phyloP scores from a whole-genome alignment of 805 yeast genomes.

The Pichia rugopelliculosa region DNA sequence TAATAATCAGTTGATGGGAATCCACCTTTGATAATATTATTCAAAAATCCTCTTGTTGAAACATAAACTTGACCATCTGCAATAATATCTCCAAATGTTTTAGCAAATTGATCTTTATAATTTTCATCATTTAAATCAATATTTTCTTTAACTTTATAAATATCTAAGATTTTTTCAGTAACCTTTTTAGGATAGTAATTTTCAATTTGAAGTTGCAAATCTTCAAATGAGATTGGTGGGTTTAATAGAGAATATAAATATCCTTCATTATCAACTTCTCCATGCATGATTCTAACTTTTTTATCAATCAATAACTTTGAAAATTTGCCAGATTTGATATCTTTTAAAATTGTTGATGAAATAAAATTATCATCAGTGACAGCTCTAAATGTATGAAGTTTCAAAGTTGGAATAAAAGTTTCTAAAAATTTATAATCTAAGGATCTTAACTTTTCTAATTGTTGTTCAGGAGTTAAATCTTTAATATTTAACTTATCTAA shows the following conservation, averaged over 20 bases:
- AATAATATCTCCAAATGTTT: slow-evolving; percentile 29
- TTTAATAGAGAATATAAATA: slow-evolving; percentile 4
- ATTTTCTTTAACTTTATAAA: slow-evolving; percentile 10
- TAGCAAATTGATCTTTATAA: slow-evolving; percentile 11
- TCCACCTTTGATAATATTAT: slow-evolving; percentile 22
- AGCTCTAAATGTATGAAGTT: slow-evolving; percentile 28
- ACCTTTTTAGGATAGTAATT: slow-evolving; percentile 31
- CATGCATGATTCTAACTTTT: slow-evolving; percentile 8
- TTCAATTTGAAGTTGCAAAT: slow-evolving; percentile 24
- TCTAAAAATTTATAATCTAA: slow-evolving; percentile 6
- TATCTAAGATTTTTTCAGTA: slow-evolving; percentile 17
- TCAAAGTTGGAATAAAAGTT: slow-evolving; percentile 7
- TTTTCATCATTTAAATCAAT: slow-evolving; percentile 15
- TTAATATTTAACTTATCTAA: slow-evolving; percentile 18
- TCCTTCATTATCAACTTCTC: slow-evolving; percentile 11
- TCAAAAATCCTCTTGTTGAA: slow-evolving; percentile 30
- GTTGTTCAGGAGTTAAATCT: slow-evolving; percentile 8
- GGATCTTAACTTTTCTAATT: slow-evolving; percentile 7
- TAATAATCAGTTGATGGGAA: slow-evolving; percentile 22
- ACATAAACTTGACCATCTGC: slow-evolving; percentile 34
- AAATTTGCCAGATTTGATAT: slow-evolving; percentile 23
- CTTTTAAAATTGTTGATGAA: slow-evolving; percentile 24
- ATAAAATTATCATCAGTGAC: slow-evolving; percentile 34
- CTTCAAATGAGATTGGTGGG: slow-evolving; percentile 15
- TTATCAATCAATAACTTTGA: slow-evolving; percentile 1